Conservation (phyloP, 768 basidiomycete genomes). For the Gelatoporia subvermispora region DNA sequence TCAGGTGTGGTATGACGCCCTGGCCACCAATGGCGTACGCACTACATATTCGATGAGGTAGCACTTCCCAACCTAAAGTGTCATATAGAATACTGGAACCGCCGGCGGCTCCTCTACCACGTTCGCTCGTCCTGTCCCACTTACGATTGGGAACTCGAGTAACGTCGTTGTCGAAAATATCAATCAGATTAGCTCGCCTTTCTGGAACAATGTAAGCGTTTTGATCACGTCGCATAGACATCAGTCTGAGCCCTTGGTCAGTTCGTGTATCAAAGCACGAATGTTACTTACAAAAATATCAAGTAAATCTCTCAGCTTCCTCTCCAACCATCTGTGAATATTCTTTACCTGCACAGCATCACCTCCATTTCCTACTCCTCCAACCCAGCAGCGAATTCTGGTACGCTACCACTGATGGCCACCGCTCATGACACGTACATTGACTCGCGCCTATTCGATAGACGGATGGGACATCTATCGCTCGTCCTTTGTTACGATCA, state of each 20-base stretch:
- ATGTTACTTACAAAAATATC: slow-evolving; percentile 37
- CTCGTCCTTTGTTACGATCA: slow-evolving; percentile 29
- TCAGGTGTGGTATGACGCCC: slow-evolving; percentile 36
- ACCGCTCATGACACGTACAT: neutral
- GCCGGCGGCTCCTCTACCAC: slow-evolving; percentile 38
- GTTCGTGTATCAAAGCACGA: slow-evolving; percentile 38
- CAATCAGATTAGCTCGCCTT: slow-evolving; percentile 34
- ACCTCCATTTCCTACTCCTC: slow-evolving; percentile 30
- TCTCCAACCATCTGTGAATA: neutral
- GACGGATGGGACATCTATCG: slow-evolving; percentile 51
- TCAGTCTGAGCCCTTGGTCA: no score
- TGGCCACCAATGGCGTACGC: slow-evolving; percentile 19
- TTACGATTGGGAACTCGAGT: slow-evolving; percentile 38
- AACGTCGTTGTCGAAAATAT: slow-evolving; percentile 37
- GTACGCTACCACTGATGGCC: slow-evolving; percentile 8
- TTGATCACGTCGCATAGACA: neutral
- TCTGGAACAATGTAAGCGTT: slow-evolving; percentile 32
- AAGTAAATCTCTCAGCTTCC: slow-evolving; percentile 19
- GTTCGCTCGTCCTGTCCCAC: slow-evolving; percentile 40
- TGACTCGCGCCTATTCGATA: slow-evolving; percentile 1
- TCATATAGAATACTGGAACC: slow-evolving; percentile 29
- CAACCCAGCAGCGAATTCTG: slow-evolving; percentile 30
- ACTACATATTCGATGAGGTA: neutral
- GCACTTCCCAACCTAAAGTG: neutral
- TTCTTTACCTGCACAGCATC: slow-evolving; percentile 19